phyloP scores from a whole-genome alignment of 2,329 filamentous ascomycete species.

The Pseudogymnoascus sp. region DNA sequence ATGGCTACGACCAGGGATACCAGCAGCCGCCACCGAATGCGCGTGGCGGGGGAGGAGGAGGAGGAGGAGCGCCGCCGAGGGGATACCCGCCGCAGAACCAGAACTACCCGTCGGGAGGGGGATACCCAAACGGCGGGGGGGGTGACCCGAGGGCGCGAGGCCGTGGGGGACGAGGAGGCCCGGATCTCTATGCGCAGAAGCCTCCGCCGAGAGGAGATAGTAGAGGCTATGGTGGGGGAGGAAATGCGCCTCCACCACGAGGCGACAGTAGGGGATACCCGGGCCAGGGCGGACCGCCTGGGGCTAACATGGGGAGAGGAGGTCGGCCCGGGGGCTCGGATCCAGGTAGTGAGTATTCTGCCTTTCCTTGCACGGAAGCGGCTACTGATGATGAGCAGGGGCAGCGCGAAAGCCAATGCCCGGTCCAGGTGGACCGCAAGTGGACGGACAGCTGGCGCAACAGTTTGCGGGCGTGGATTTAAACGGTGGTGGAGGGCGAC shows the following conservation, averaged over 20 bases:
- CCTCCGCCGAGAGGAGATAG: not conserved
- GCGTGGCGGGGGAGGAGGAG: not conserved
- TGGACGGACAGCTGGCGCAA: conserved; percentile 14
- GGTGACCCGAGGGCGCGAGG: not conserved
- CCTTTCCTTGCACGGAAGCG: not conserved
- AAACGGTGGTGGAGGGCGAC: conserved; percentile 23
- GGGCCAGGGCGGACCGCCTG: not conserved
- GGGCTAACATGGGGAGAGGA: conserved; percentile 4
- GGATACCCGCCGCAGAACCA: conserved; percentile 5
- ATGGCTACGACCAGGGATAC: conserved; percentile 2
- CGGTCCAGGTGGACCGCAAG: not conserved
- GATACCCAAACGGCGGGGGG: not conserved
- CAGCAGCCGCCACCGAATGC: not conserved
- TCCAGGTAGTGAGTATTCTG: not conserved
- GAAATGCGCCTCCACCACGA: not conserved
- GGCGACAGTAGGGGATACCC: not conserved
- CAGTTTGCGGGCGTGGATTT: conserved; percentile 12
- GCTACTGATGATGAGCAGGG: not conserved
- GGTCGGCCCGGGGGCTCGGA: not conserved
- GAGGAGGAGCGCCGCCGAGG: not conserved
- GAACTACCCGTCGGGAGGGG: not conserved
- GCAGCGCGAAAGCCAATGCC: not conserved
- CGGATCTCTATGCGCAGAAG: not conserved
- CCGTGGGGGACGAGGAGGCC: not conserved
- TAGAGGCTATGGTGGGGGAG: not conserved